Percentiles rank a stretch among this genome's conserved stretches.
Evolutionary conservation across 2,329 filamentous ascomycete genomes (phyloP).

Genomic region (Diaporthe caulivora): DNA sequence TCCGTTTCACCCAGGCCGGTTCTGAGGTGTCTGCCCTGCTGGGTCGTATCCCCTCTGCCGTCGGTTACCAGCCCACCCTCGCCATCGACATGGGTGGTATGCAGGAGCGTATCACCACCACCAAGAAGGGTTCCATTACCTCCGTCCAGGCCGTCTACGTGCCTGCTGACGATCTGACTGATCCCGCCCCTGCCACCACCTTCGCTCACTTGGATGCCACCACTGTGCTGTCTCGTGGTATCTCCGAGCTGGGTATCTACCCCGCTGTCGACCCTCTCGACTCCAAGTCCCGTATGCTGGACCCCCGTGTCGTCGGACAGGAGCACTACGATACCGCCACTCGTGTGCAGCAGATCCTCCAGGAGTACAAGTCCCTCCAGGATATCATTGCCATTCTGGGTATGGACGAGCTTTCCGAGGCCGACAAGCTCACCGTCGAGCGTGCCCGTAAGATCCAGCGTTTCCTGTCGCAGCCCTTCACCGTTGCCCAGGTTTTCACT

Average conservation of each 20-base stretch:
- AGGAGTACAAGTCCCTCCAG: conserved; percentile 99
- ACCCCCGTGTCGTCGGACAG: conserved; percentile 97
- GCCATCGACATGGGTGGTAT: conserved; percentile 99
- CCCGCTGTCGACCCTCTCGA: conserved; percentile 99
- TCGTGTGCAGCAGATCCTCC: conserved; percentile 98
- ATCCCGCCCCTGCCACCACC: conserved; percentile 98
- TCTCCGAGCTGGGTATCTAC: conserved; percentile 99
- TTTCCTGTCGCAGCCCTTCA: conserved; percentile 99
- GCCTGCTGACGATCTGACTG: conserved; percentile 99
- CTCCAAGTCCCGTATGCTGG: conserved; percentile 99
- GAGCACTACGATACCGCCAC: conserved; percentile 97
- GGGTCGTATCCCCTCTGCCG: conserved; percentile 99
- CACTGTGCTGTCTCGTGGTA: conserved; percentile 99
- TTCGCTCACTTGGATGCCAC: conserved; percentile 99
- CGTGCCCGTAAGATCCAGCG: conserved; percentile 99
- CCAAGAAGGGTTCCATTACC: conserved; percentile 99
- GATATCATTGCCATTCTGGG: conserved; percentile 99
- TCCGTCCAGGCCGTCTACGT: conserved; percentile 99
- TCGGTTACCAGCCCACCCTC: conserved; percentile 99
- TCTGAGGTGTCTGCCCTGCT: conserved; percentile 99
- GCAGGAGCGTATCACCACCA: conserved; percentile 99
- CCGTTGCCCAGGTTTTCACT: conserved; percentile 85
- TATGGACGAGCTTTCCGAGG: conserved; percentile 99
- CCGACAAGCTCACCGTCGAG: conserved; percentile 99
- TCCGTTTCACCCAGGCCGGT: conserved; percentile 99